Percentiles rank a stretch among this genome's conserved stretches.
These are phyloP conservation scores for Alnus rubra DNA, from an alignment of 306 rosid genomes.

Conservation along the genomic window DNA sequence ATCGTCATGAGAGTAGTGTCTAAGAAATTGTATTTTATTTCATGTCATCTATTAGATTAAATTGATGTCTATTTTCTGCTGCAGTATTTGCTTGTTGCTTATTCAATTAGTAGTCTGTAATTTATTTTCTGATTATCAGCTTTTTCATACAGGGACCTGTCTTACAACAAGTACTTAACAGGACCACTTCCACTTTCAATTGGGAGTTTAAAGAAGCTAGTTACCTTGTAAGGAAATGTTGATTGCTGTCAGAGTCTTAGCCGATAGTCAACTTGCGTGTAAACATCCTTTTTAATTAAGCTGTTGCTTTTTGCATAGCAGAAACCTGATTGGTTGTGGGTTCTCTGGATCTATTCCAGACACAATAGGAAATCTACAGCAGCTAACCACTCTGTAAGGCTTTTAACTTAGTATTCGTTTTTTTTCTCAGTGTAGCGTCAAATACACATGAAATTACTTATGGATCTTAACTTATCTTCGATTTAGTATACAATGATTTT, in stretches of 20 bases:
- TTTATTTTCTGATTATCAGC: background rate
- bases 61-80: no score
- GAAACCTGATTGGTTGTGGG: constrained; percentile 7
- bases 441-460: background rate
- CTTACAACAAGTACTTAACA: background rate
- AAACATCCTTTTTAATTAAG: background rate
- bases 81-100: background rate
- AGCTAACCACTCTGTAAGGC: background rate
- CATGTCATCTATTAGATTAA: no score
- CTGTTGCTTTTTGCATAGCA: background rate
- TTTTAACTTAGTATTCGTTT: background rate
- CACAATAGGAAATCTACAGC: background rate
- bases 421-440: background rate
- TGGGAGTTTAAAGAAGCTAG: background rate
- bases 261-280: background rate
- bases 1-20: background rate
- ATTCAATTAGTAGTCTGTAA: background rate
- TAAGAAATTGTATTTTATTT: background rate
- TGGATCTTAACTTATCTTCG: background rate
- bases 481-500: background rate
- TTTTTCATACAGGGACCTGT: background rate
- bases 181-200: background rate
- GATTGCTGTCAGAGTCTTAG: background rate
- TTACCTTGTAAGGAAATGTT: background rate
- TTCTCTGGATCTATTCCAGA: constrained; percentile 4